phyloP scores from a whole-genome alignment of 2,329 filamentous ascomycete genomes.

The Arthrobotrys conoides region DNA sequence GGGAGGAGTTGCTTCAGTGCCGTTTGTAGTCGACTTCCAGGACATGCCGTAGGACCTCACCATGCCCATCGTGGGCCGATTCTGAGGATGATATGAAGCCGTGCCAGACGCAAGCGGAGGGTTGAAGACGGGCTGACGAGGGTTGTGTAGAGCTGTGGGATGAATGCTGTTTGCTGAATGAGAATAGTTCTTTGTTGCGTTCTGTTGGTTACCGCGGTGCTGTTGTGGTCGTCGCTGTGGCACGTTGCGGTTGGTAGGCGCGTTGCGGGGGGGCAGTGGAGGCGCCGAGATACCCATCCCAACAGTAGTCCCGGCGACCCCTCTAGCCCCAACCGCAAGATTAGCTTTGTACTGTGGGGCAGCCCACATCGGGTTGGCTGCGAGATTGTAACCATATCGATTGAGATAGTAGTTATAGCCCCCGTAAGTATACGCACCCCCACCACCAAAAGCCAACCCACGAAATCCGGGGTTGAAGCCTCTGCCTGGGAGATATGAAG shows the following conservation, averaged over 20 bases:
- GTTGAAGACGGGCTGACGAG: not conserved
- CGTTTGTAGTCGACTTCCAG: slow-evolving; percentile 6
- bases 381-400: not conserved
- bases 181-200: slow-evolving; percentile 3
- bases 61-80: slow-evolving; percentile 40
- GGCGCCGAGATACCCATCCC: not conserved
- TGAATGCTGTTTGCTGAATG: not conserved
- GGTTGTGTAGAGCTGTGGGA: not conserved
- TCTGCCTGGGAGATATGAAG: not conserved
- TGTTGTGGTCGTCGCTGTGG: slow-evolving; percentile 7
- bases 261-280: not conserved
- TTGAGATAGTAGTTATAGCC: not conserved
- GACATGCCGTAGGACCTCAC: slow-evolving; percentile 22
- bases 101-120: not conserved
- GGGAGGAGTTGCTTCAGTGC: not conserved
- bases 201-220: slow-evolving; percentile 1
- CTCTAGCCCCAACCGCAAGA: not conserved
- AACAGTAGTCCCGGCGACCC: not conserved
- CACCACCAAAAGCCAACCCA: not conserved
- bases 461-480: not conserved
- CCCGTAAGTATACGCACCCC: not conserved
- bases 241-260: not conserved
- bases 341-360: no score
- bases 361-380: no score
- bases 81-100: not conserved